Conservation (phyloP, 768 basidiomycete species). For the Boletus huronensis region DNA sequence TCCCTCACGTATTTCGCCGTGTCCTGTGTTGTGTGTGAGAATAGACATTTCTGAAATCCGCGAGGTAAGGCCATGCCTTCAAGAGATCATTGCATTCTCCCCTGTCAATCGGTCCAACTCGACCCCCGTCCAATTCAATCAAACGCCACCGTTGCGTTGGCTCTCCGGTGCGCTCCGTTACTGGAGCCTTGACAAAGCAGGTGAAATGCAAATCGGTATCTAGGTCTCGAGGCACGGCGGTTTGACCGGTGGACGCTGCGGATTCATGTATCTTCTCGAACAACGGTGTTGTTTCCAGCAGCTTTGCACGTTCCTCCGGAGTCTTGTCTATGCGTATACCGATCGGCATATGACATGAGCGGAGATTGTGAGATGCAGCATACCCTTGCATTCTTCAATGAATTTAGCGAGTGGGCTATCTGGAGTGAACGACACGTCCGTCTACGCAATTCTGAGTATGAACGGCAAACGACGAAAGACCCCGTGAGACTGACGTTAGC, state of each 20-base stretch:
- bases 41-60: neutral
- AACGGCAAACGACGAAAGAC: neutral
- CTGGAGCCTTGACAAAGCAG: conserved; percentile 73
- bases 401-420: conserved; percentile 63
- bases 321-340: conserved; percentile 47
- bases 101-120: conserved; percentile 77
- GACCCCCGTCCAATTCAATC: conserved; percentile 81
- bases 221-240: conserved; percentile 55
- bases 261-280: conserved; percentile 77
- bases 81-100: conserved; percentile 61
- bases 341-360: neutral
- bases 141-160: conserved; percentile 42
- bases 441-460: conserved; percentile 34
- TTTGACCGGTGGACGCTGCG: conserved; percentile 68
- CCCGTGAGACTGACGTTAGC: conserved; percentile 57
- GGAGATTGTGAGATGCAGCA: neutral
- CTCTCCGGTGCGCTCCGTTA: conserved; percentile 24
- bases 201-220: conserved; percentile 85
- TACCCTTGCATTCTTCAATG: conserved; percentile 61
- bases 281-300: conserved; percentile 71
- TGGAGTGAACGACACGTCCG: conserved; percentile 53
- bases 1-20: conserved; percentile 44
- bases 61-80: conserved; percentile 34
- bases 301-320: conserved; percentile 67
- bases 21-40: conserved; percentile 34